Percentiles rank a stretch among this genome's conserved stretches.
Conservation (phyloP, 2,329 filamentous ascomycete species). For the Dothideomycetidae sp. region DNA sequence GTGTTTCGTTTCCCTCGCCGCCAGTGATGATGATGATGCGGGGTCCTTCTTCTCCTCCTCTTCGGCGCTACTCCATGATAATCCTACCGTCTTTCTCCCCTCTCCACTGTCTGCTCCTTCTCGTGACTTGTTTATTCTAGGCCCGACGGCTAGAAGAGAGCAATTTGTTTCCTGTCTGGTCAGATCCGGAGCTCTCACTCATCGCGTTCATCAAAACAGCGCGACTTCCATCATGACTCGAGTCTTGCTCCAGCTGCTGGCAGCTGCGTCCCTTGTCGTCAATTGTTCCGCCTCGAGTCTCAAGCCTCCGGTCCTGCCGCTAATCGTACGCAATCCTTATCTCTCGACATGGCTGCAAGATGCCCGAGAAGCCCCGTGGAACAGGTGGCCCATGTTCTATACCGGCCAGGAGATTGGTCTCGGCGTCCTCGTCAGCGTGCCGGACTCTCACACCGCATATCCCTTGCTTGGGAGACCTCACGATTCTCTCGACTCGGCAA, state of each 20-base stretch:
- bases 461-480: constrained; percentile 52
- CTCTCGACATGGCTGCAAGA: constrained; percentile 43
- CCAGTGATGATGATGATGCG: too few species aligned
- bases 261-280: constrained; percentile 8
- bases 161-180: too few species aligned
- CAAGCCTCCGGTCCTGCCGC: constrained; percentile 38
- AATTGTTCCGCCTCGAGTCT: constrained; percentile 35
- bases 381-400: constrained; percentile 77
- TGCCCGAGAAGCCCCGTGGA: constrained; percentile 63
- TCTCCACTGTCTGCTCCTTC: too few species aligned
- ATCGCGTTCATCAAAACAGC: too few species aligned
- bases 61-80: too few species aligned
- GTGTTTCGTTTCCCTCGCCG: too few species aligned
- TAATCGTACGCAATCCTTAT: constrained; percentile 38
- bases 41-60: too few species aligned
- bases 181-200: too few species aligned
- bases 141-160: too few species aligned
- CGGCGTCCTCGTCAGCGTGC: constrained; percentile 47
- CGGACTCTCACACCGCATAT: constrained; percentile 45
- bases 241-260: constrained; percentile 11
- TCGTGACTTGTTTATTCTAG: too few species aligned
- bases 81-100: too few species aligned
- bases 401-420: constrained; percentile 56
- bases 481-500: constrained; percentile 38
- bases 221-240: too few species aligned